phyloP scores from a whole-genome alignment of 495 filamentous ascomycete species.

The Xylaria acuta region DNA sequence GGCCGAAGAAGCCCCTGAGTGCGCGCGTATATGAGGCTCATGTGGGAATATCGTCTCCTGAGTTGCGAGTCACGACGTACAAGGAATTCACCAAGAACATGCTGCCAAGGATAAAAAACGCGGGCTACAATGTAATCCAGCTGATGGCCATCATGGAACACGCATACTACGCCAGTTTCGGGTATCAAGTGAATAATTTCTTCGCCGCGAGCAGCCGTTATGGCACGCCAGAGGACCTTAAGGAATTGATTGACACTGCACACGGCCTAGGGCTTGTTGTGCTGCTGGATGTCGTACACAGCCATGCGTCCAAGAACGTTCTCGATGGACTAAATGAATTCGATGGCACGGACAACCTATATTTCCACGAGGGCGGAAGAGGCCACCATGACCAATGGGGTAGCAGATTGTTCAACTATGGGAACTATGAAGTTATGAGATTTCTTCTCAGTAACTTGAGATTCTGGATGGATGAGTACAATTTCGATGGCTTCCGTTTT shows the following conservation, averaged over 20 bases:
- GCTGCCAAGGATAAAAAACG: conserved; percentile 85
- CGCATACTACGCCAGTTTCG: conserved; percentile 98
- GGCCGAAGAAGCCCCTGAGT: conserved; percentile 84
- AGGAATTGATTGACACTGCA: conserved; percentile 94
- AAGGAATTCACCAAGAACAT: conserved; percentile 95
- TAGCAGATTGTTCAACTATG: conserved; percentile 96
- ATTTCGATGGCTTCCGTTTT: conserved; percentile 96
- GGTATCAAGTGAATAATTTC: conserved; percentile 98
- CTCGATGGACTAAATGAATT: conserved; percentile 93
- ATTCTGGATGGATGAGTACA: conserved; percentile 99
- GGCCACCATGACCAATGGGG: conserved; percentile 95
- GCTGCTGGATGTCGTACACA: conserved; percentile 94
- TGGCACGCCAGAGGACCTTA: conserved; percentile 91
- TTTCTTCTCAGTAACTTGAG: conserved; percentile 94
- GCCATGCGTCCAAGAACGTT: conserved; percentile 96
- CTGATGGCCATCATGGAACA: conserved; percentile 99
- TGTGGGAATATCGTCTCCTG: conserved; percentile 94
- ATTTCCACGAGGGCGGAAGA: conserved; percentile 87
- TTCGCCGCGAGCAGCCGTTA: conserved; percentile 97
- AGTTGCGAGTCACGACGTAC: conserved; percentile 86
- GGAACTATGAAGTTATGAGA: conserved; percentile 88
- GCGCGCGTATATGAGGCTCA: conserved; percentile 96
- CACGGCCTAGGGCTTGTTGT: conserved; percentile 92
- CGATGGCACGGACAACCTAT: conserved; percentile 91
- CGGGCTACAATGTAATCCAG: conserved; percentile 98